A percentile compares a stretch with the other conserved stretches of the same genome.
Evolutionary conservation across 2,329 filamentous ascomycete genomes (phyloP).

Genomic region (Nemania abortiva): DNA sequence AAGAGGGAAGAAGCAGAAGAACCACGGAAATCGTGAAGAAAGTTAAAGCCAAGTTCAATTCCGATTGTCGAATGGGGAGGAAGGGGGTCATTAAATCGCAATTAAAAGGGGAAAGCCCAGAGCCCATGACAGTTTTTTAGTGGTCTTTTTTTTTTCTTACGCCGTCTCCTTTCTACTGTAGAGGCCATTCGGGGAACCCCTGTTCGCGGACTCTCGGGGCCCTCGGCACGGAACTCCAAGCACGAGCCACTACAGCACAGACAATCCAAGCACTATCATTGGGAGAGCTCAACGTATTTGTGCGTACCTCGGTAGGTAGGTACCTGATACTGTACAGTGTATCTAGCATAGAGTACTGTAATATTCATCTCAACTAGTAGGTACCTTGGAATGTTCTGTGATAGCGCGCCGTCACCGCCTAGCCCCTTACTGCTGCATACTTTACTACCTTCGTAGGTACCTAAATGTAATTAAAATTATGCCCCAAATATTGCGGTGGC

Average conservation of each 20-base stretch:
- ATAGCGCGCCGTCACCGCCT: too few species aligned
- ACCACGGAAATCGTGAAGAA: constrained; percentile 44
- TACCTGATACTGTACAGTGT: constrained; percentile 4
- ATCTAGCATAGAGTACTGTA: too few species aligned
- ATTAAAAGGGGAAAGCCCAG: constrained; percentile 31
- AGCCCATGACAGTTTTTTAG: constrained; percentile 19
- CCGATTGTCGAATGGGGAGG: constrained; percentile 24
- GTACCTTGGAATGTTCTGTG: too few species aligned
- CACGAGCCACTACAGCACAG: constrained; percentile 21
- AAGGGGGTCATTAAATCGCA: constrained; percentile 28
- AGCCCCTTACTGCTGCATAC: constrained; percentile 1
- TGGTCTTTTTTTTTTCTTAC: constrained; percentile 24
- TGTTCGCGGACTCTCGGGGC: constrained; percentile 36
- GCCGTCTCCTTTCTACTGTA: constrained; percentile 20
- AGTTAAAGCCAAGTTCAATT: constrained; percentile 40
- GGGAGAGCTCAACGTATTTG: too few species aligned
- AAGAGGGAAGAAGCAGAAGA: constrained; percentile 50
- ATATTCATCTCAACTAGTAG: too few species aligned
- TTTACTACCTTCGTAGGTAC: background rate
- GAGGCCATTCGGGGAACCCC: constrained; percentile 24
- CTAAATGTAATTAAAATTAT: background rate
- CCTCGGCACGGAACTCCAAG: constrained; percentile 39
- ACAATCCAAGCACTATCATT: background rate
- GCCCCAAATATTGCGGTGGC: too few species aligned
- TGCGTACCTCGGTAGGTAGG: background rate